These are phyloP conservation scores for Ceratocystis variospora DNA, from an alignment of 2,329 filamentous ascomycete genomes.

Conservation along the genomic window DNA sequence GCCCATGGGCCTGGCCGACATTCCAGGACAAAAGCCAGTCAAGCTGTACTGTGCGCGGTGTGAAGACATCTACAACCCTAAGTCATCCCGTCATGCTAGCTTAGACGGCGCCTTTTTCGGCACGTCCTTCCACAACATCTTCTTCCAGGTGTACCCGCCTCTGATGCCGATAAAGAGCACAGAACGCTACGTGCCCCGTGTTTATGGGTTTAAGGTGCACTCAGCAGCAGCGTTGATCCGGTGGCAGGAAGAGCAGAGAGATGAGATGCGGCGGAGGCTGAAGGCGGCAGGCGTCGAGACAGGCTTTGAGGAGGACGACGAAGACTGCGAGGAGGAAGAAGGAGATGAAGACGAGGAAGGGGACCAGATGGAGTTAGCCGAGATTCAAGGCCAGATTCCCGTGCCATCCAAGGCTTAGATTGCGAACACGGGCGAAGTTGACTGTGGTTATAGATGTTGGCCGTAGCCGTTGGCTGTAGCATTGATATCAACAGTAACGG, in stretches of 20 bases:
- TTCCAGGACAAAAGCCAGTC: slow-evolving; percentile 74
- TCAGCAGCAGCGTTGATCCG: slow-evolving; percentile 72
- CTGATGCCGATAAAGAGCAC: slow-evolving; percentile 75
- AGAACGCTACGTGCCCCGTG: slow-evolving; percentile 73
- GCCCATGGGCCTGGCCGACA: slow-evolving; percentile 85
- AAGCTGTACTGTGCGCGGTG: slow-evolving; percentile 96
- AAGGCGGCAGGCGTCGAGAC: slow-evolving; percentile 54
- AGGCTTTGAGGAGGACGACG: slow-evolving; percentile 60
- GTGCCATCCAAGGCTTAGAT: slow-evolving; percentile 3
- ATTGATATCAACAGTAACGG: not conserved
- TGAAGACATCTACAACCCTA: slow-evolving; percentile 98
- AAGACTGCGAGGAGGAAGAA: slow-evolving; percentile 35
- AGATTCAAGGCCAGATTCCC: slow-evolving; percentile 9
- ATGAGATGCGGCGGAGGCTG: slow-evolving; percentile 69
- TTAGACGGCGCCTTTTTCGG: slow-evolving; percentile 98
- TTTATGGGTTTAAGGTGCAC: slow-evolving; percentile 94
- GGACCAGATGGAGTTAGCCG: slow-evolving; percentile 28
- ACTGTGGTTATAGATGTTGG: not conserved
- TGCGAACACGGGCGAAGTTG: not conserved
- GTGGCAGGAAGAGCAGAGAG: slow-evolving; percentile 74
- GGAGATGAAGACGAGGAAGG: slow-evolving; percentile 50
- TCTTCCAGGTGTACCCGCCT: slow-evolving; percentile 94
- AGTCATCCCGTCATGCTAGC: slow-evolving; percentile 84
- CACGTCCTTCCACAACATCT: slow-evolving; percentile 95
- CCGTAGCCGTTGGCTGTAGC: not conserved